Conservation (phyloP, 2,329 filamentous ascomycete species). For the Harringtonia lauricola region DNA sequence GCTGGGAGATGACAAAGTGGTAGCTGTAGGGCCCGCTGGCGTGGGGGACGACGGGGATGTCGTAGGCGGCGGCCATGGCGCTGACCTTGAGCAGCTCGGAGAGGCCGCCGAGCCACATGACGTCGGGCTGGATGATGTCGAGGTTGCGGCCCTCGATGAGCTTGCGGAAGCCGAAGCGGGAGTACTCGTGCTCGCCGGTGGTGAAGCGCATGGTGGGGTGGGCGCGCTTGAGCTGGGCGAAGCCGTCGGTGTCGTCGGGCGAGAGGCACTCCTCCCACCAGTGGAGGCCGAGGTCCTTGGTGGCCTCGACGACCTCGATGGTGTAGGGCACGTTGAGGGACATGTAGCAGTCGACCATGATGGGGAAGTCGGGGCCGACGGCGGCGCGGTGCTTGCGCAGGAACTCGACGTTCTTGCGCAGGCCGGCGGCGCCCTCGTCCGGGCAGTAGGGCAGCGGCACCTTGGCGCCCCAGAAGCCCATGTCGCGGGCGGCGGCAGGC, state of each 20-base stretch:
- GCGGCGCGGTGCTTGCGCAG: conserved; percentile 73
- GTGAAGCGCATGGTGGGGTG: conserved; percentile 90
- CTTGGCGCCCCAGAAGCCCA: conserved; percentile 88
- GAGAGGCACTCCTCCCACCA: conserved; percentile 96
- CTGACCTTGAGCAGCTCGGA: conserved; percentile 86
- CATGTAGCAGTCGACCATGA: conserved; percentile 98
- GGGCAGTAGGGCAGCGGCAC: conserved; percentile 84
- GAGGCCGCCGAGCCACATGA: conserved; percentile 94
- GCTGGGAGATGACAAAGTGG: conserved; percentile 89
- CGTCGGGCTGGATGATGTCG: conserved; percentile 89
- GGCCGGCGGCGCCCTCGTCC: conserved; percentile 70
- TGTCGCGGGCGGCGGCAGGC: conserved; percentile 65
- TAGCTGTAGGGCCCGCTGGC: conserved; percentile 91
- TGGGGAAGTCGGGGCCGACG: conserved; percentile 80
- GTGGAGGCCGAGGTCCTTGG: conserved; percentile 76
- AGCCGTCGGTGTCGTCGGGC: conserved; percentile 86
- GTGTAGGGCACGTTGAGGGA: conserved; percentile 86
- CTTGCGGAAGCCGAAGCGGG: conserved; percentile 88
- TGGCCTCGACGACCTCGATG: conserved; percentile 78
- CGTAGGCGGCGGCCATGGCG: conserved; percentile 83
- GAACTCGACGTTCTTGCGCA: conserved; percentile 85
- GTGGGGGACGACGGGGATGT: conserved; percentile 91
- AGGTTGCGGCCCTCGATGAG: conserved; percentile 84
- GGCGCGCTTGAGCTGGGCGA: conserved; percentile 78
- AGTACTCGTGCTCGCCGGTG: conserved; percentile 93